Percentiles rank a stretch among this genome's conserved stretches.
Conservation (phyloP, 306 rosid species). For the Pterocarpus macrocarpus region DNA sequence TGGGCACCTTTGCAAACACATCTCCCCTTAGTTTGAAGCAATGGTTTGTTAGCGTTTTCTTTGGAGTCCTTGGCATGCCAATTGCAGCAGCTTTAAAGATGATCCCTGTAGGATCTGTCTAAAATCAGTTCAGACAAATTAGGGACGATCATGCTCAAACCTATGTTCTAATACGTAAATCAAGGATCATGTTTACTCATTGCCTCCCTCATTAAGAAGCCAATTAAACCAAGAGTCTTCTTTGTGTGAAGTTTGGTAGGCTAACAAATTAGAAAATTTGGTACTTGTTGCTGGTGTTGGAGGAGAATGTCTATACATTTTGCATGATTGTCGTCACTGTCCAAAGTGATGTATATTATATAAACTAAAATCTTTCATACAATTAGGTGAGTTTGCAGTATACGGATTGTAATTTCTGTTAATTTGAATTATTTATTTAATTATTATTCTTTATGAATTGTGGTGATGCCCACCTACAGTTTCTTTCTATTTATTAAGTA, state of each 20-base stretch:
- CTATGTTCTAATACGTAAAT: conserved; percentile 13
- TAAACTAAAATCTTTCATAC: conserved; percentile 33
- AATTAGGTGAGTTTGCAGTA: conserved; percentile 15
- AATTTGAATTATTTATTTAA: conserved; percentile 20
- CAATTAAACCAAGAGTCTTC: conserved; percentile 28
- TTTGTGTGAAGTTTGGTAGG: conserved; percentile 5
- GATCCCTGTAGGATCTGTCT: conserved; percentile 69
- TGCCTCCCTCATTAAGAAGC: conserved; percentile 19
- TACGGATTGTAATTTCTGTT: conserved; percentile 42
- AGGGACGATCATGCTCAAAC: conserved; percentile 44
- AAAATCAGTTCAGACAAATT: conserved; percentile 48
- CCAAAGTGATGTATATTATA: conserved; percentile 45
- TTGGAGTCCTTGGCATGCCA: conserved; percentile 95
- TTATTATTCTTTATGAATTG: conserved; percentile 35
- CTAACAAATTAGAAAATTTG: conserved; percentile 37
- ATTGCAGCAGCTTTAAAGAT: conserved; percentile 85
- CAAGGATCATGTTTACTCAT: conserved; percentile 38
- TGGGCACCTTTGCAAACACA: conserved; percentile 90
- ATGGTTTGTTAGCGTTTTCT: conserved; percentile 69
- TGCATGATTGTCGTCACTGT: conserved; percentile 37
- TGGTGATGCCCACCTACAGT: conserved; percentile 16
- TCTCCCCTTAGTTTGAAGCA: conserved; percentile 75
- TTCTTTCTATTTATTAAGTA: background rate
- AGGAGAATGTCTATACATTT: conserved; percentile 27
- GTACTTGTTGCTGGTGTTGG: conserved; percentile 24